A percentile compares a stretch with the other conserved stretches of the same genome.
Evolutionary conservation across 805 yeast genomes (phyloP).

Genomic region (Cyberlindnera petersonii): DNA sequence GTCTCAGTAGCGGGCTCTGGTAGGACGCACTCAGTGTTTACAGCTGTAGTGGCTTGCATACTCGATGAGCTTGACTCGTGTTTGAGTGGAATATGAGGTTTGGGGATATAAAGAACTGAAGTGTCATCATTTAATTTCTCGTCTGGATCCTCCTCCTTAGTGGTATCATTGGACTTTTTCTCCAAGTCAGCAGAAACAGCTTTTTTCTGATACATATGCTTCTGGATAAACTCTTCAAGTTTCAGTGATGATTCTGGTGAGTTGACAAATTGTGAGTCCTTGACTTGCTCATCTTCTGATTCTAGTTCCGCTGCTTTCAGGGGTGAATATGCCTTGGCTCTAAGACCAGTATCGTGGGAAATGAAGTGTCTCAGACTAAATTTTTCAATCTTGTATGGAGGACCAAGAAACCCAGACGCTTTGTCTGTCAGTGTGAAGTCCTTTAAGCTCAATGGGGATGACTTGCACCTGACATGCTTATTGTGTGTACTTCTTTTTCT

Average conservation of each 20-base stretch:
- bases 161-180: background rate
- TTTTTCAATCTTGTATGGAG: background rate
- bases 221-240: constrained; percentile 3
- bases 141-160: background rate
- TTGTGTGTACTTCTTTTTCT: background rate
- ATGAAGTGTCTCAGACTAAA: constrained; percentile 25
- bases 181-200: background rate
- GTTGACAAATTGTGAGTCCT: constrained; percentile 15
- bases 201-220: background rate
- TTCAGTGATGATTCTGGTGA: constrained; percentile 11
- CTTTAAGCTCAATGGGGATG: constrained; percentile 9
- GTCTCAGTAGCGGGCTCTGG: background rate
- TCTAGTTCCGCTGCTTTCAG: background rate
- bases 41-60: no score
- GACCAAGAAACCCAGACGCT: background rate
- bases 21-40: background rate
- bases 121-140: constrained; percentile 2
- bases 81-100: no score
- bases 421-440: constrained; percentile 10
- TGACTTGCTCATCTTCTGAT: constrained; percentile 10
- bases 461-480: constrained; percentile 11
- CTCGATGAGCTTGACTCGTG: no score
- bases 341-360: constrained; percentile 28
- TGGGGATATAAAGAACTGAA: background rate
- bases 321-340: constrained; percentile 6